A percentile compares a stretch with the other conserved stretches of the same genome.
Conservation (phyloP, 2,329 filamentous ascomycete genomes). For the Trichoderma citrinoviride region DNA sequence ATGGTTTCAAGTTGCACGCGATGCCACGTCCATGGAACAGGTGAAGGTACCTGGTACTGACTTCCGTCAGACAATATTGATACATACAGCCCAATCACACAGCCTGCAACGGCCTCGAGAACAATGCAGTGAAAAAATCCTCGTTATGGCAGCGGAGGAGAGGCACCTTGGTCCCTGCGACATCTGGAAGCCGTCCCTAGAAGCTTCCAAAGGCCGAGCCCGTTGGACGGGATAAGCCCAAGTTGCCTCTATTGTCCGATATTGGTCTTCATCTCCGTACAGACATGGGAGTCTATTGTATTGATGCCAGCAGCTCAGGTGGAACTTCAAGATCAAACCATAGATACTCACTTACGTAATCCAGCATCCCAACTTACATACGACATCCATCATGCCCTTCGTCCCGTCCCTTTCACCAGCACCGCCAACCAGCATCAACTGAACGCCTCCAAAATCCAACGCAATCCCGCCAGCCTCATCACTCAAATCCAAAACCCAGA, state of each 20-base stretch:
- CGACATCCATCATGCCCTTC: no score
- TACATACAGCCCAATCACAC: neutral
- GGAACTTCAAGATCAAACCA: no score
- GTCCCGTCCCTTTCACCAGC: no score
- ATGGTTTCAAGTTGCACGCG: no score
- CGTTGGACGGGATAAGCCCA: neutral
- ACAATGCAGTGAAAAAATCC: neutral
- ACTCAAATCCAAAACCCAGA: neutral
- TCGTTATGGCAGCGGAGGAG: constrained; percentile 1
- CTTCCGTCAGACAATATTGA: no score
- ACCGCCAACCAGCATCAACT: no score
- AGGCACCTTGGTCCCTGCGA: neutral
- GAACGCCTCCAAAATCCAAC: no score
- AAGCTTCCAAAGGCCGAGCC: constrained; percentile 9
- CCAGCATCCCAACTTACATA: no score
- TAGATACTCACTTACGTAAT: no score
- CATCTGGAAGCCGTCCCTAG: constrained; percentile 5
- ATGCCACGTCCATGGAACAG: no score
- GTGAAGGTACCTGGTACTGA: no score
- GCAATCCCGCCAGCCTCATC: neutral
- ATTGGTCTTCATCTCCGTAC: neutral
- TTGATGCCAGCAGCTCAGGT: neutral
- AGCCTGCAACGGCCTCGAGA: neutral
- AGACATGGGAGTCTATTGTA: neutral
- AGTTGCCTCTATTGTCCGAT: neutral